Percentiles rank a stretch among this genome's conserved stretches.
These are phyloP conservation scores for Ceratorhiza oryzae-sativae DNA, from an alignment of 1,284 basidiomycete species.

Conservation along the genomic window DNA sequence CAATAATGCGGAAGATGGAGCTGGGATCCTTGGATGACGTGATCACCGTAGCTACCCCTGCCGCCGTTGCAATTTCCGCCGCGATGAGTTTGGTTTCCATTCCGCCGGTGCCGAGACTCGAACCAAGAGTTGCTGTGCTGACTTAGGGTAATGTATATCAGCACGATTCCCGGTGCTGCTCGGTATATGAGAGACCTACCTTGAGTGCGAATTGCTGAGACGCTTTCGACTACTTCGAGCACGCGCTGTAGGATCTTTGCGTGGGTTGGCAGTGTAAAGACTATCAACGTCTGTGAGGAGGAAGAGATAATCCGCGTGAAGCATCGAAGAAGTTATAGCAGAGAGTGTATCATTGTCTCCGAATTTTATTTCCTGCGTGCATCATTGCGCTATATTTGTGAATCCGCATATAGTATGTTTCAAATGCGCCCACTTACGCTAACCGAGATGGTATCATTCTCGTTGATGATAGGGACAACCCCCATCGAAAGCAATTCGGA, in stretches of 20 bases:
- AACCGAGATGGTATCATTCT: conserved; percentile 95
- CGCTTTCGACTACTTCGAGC: conserved; percentile 85
- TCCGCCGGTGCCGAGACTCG: conserved; percentile 93
- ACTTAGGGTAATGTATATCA: too few species aligned
- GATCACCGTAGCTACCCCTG: conserved; percentile 95
- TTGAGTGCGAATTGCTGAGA: conserved; percentile 80
- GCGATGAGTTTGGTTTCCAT: conserved; percentile 99
- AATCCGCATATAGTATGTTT: background rate
- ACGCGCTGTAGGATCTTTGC: conserved; percentile 84
- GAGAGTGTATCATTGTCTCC: conserved; percentile 99
- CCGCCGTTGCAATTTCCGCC: conserved; percentile 94
- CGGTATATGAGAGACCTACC: conserved; percentile 57
- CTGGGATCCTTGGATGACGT: conserved; percentile 81
- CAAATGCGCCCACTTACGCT: conserved; percentile 65
- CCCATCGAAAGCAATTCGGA: conserved; percentile 88
- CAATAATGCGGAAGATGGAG: conserved; percentile 83
- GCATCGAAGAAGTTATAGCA: conserved; percentile 95
- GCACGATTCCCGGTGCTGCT: too few species aligned
- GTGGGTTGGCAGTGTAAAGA: conserved; percentile 93
- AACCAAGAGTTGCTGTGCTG: conserved; percentile 89
- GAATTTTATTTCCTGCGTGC: conserved; percentile 93
- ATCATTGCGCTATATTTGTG: conserved; percentile 49
- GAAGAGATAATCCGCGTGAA: conserved; percentile 97
- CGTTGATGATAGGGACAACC: conserved; percentile 94
- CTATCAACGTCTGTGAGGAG: conserved; percentile 97